Percentiles rank a stretch among this genome's conserved stretches.
Evolutionary conservation across 2,329 filamentous ascomycete species (phyloP).

Genomic region (Trichoderma lentiforme): DNA sequence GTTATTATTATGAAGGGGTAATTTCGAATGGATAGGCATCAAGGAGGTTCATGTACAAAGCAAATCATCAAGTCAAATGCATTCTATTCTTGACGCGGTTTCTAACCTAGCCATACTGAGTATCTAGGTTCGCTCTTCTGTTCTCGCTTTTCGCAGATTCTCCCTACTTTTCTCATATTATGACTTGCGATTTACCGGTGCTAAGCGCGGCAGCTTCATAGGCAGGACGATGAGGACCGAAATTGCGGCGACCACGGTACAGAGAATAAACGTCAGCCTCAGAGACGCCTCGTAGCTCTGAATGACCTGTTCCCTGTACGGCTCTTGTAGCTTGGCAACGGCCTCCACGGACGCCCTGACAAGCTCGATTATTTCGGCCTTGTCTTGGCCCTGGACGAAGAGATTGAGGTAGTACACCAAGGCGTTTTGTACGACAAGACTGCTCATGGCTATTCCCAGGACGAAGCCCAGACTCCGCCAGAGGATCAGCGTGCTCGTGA

Average conservation of each 20-base stretch:
- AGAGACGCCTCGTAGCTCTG: slow-evolving; percentile 52
- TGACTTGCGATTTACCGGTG: slow-evolving; percentile 35
- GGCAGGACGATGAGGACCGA: slow-evolving; percentile 47
- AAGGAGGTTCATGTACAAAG: slow-evolving; percentile 1
- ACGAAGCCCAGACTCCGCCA: slow-evolving; percentile 71
- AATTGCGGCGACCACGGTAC: slow-evolving; percentile 45
- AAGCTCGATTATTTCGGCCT: slow-evolving; percentile 50
- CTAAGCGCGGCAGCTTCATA: slow-evolving; percentile 53
- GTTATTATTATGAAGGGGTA: background rate
- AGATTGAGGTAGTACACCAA: slow-evolving; percentile 57
- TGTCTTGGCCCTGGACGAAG: slow-evolving; percentile 58
- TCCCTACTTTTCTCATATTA: background rate
- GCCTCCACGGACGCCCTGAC: slow-evolving; percentile 56
- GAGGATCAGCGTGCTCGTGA: slow-evolving; percentile 66
- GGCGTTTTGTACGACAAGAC: slow-evolving; percentile 70
- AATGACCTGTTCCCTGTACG: slow-evolving; percentile 54
- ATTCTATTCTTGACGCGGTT: background rate
- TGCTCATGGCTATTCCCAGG: slow-evolving; percentile 68
- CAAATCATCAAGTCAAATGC: slow-evolving; percentile 3
- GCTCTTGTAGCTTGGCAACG: slow-evolving; percentile 42
- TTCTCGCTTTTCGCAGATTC: background rate
- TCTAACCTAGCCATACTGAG: background rate
- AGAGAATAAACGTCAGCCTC: slow-evolving; percentile 44
- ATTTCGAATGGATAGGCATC: slow-evolving; percentile 9
- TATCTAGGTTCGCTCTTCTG: background rate